Conservation (phyloP, 768 basidiomycete species). For the Tephrocybe sp. region DNA sequence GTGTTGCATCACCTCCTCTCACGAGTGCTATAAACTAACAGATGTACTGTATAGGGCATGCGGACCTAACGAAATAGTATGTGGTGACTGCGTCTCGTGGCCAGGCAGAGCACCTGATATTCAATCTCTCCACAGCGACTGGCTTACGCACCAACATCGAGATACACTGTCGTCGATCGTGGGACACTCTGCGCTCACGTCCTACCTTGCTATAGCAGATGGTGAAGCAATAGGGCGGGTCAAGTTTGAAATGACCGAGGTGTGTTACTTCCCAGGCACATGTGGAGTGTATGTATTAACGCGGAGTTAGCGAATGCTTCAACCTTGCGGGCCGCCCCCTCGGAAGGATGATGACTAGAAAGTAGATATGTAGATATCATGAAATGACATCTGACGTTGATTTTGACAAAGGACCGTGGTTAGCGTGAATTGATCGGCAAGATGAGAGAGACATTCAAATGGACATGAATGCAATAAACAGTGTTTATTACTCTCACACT, state of each 20-base stretch:
- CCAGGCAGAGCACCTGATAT: constrained; percentile 14
- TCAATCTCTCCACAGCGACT: constrained; percentile 74
- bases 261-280: constrained; percentile 29
- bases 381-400: constrained; percentile 5
- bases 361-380: constrained; percentile 5
- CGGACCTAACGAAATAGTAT: constrained; percentile 94
- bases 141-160: constrained; percentile 96
- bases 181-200: constrained; percentile 82
- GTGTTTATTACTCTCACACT: no score
- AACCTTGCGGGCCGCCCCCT: constrained; percentile 91
- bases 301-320: constrained; percentile 75
- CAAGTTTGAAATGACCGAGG: constrained; percentile 96
- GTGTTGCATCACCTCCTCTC: constrained; percentile 20
- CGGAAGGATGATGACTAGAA: constrained; percentile 77
- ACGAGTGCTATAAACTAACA: constrained; percentile 1
- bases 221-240: constrained; percentile 87
- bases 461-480: no score
- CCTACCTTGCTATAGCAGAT: constrained; percentile 90
- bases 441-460: no score
- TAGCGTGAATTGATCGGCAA: no score
- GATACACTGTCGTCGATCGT: constrained; percentile 93
- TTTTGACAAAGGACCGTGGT: constrained; percentile 11
- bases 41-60: constrained; percentile 65
- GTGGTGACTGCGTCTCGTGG: constrained; percentile 27
- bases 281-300: constrained; percentile 6